Percentiles rank a stretch among this genome's conserved stretches.
Evolutionary conservation across 306 rosid species (phyloP).

Genomic region (Astragalus glycyphyllos): DNA sequence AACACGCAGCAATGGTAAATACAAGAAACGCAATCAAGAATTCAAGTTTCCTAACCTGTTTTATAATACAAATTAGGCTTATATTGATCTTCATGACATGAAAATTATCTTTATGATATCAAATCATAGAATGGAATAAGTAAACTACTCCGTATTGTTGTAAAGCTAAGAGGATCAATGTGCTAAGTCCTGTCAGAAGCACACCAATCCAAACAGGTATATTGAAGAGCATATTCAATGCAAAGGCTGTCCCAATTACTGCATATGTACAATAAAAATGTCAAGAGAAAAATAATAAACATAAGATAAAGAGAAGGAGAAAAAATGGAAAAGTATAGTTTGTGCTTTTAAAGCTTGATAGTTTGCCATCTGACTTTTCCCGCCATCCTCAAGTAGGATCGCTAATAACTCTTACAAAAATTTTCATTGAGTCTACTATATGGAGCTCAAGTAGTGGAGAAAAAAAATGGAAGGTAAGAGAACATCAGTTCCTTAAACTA

Average conservation of each 20-base stretch:
- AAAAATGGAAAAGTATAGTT: background rate
- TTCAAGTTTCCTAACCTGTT: slow-evolving; percentile 95
- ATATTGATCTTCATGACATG: slow-evolving; percentile 8
- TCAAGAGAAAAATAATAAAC: slow-evolving; percentile 9
- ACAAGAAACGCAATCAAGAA: slow-evolving; percentile 90
- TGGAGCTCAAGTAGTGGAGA: slow-evolving; percentile 6
- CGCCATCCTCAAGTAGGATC: slow-evolving; percentile 10
- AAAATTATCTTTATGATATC: slow-evolving; percentile 10
- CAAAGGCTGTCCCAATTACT: slow-evolving; percentile 66
- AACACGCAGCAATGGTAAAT: slow-evolving; percentile 87
- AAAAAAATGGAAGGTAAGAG: background rate
- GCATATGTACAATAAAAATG: slow-evolving; percentile 49
- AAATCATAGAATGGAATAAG: slow-evolving; percentile 17
- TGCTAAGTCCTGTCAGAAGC: slow-evolving; percentile 60
- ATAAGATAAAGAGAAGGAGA: background rate
- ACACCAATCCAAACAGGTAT: slow-evolving; percentile 61
- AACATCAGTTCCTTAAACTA: slow-evolving; percentile 19
- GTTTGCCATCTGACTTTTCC: slow-evolving; percentile 4
- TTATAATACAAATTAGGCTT: slow-evolving; percentile 27
- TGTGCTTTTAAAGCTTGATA: slow-evolving; percentile 23
- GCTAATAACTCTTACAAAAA: slow-evolving; percentile 4
- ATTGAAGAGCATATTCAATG: slow-evolving; percentile 61
- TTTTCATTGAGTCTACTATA: background rate
- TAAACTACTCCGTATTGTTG: slow-evolving; percentile 97
- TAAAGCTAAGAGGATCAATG: slow-evolving; percentile 64